phyloP scores from a whole-genome alignment of 2,329 filamentous ascomycete species.

The Lachnellula arida region DNA sequence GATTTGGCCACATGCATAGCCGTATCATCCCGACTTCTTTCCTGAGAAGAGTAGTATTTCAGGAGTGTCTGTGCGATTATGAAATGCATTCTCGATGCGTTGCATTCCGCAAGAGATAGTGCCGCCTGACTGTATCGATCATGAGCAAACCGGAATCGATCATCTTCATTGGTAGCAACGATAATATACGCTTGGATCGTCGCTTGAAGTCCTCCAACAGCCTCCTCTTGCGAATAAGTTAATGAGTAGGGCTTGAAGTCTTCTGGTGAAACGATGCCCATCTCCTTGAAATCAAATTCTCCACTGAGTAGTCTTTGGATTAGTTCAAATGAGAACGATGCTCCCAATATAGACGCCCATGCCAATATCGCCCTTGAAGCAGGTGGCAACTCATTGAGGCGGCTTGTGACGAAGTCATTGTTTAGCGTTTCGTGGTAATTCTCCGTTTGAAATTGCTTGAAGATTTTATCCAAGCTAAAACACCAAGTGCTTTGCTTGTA shows the following conservation, averaged over 20 bases:
- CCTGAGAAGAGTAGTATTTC: slow-evolving; percentile 61
- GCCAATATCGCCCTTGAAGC: slow-evolving; percentile 74
- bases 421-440: slow-evolving; percentile 76
- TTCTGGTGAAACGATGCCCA: slow-evolving; percentile 35
- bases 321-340: slow-evolving; percentile 76
- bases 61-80: slow-evolving; percentile 78
- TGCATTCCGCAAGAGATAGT: slow-evolving; percentile 62
- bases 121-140: slow-evolving; percentile 81
- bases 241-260: slow-evolving; percentile 33
- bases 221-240: slow-evolving; percentile 57
- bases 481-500: slow-evolving; percentile 79
- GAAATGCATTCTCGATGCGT: slow-evolving; percentile 80
- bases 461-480: slow-evolving; percentile 80
- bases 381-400: slow-evolving; percentile 69
- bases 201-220: slow-evolving; percentile 74
- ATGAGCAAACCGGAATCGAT: slow-evolving; percentile 82
- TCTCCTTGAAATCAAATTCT: slow-evolving; percentile 56
- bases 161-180: slow-evolving; percentile 76
- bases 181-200: slow-evolving; percentile 78
- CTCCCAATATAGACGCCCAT: slow-evolving; percentile 82
- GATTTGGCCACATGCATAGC: slow-evolving; percentile 79
- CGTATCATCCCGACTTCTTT: slow-evolving; percentile 63
- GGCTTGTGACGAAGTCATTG: slow-evolving; percentile 74
- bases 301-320: slow-evolving; percentile 72
- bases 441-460: slow-evolving; percentile 76